A percentile compares a stretch with the other conserved stretches of the same genome.
Evolutionary conservation across 1,139 yeast genomes (phyloP).

Genomic region (Suzukiozyma palmioleophila): DNA sequence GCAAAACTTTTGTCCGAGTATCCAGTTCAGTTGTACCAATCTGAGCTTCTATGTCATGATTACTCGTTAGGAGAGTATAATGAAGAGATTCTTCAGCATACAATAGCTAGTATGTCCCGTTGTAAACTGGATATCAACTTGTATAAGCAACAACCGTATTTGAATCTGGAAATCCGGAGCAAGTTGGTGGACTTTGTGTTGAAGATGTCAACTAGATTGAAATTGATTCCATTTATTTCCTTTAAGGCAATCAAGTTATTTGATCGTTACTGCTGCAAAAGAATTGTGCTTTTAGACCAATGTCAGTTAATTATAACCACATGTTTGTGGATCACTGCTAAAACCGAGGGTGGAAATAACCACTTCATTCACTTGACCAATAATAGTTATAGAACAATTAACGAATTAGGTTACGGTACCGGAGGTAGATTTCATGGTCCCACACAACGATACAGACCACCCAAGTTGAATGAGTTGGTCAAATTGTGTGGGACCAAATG

Average conservation of each 20-base stretch:
- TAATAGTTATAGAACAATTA: conserved; percentile 29
- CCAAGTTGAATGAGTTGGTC: conserved; percentile 58
- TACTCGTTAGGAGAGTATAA: conserved; percentile 48
- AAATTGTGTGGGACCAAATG: conserved; percentile 57
- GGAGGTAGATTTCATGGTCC: conserved; percentile 66
- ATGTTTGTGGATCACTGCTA: conserved; percentile 63
- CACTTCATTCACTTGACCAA: conserved; percentile 53
- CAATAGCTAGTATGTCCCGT: conserved; percentile 4
- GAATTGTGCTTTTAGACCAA: conserved; percentile 59
- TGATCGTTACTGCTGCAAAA: conserved; percentile 63
- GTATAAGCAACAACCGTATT: conserved; percentile 61
- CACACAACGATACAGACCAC: conserved; percentile 61
- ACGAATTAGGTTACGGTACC: conserved; percentile 42
- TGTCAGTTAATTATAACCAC: conserved; percentile 61
- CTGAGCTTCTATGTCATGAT: conserved; percentile 47
- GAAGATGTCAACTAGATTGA: conserved; percentile 55
- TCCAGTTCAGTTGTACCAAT: conserved; percentile 45
- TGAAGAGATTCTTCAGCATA: conserved; percentile 38
- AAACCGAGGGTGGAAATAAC: conserved; percentile 65
- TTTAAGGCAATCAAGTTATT: conserved; percentile 55
- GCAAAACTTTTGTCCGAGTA: conserved; percentile 24
- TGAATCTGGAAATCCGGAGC: conserved; percentile 45
- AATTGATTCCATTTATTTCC: conserved; percentile 57
- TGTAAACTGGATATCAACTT: conserved; percentile 48
- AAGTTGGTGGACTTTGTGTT: conserved; percentile 54